Conservation (phyloP, 768 basidiomycete species). For the Artomyces pyxidatus region DNA sequence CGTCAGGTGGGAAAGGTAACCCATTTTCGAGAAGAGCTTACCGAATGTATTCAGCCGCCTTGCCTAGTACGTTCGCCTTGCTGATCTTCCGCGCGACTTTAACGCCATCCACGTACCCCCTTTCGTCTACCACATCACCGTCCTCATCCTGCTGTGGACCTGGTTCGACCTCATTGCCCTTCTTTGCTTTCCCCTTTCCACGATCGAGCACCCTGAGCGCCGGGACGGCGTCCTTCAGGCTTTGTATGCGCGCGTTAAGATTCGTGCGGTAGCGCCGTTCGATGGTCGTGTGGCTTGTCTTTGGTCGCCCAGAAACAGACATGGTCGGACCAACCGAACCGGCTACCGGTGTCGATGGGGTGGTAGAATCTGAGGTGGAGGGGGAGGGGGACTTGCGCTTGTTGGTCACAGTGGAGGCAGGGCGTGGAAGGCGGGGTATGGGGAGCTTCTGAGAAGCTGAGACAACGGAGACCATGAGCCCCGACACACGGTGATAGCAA, state of each 20-base stretch:
- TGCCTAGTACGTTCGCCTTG: slow-evolving; percentile 85
- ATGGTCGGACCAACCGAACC: slow-evolving; percentile 10
- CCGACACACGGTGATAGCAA: too few species aligned
- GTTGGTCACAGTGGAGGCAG: slow-evolving; percentile 12
- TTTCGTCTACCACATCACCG: slow-evolving; percentile 62
- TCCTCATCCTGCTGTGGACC: slow-evolving; percentile 1
- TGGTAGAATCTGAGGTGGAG: slow-evolving; percentile 32
- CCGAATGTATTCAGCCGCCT: slow-evolving; percentile 85
- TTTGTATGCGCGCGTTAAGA: slow-evolving; percentile 78
- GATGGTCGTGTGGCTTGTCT: slow-evolving; percentile 86
- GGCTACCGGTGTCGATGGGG: slow-evolving; percentile 16
- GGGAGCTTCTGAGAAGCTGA: slow-evolving; percentile 30
- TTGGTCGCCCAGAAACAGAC: slow-evolving; percentile 39
- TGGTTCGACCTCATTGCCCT: slow-evolving; percentile 5
- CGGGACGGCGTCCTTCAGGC: slow-evolving; percentile 72
- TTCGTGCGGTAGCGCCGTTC: slow-evolving; percentile 86
- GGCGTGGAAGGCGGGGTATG: slow-evolving; percentile 43
- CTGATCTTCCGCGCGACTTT: slow-evolving; percentile 86
- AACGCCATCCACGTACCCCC: slow-evolving; percentile 89
- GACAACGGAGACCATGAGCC: too few species aligned
- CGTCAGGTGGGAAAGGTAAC: background rate
- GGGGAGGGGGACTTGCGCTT: slow-evolving; percentile 23
- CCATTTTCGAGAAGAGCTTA: slow-evolving; percentile 17
- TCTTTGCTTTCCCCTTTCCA: slow-evolving; percentile 27
- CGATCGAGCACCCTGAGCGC: slow-evolving; percentile 74